Evolutionary conservation across 352 stramenopile species (phyloP).

Genomic region (Blastocystis sp.): DNA sequence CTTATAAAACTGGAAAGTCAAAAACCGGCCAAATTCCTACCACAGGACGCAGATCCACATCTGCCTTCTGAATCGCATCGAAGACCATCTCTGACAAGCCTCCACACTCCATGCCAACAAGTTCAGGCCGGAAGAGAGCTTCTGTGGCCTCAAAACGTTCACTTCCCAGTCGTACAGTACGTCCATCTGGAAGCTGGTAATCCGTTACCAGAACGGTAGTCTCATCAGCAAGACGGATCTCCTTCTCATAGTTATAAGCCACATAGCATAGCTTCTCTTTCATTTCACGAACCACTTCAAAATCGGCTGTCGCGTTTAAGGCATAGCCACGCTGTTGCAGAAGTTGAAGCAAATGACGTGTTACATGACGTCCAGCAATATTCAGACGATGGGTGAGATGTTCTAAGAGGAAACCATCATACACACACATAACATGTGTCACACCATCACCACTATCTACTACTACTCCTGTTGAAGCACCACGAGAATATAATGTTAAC

Average conservation of each 20-base stretch:
- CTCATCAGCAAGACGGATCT: slow-evolving; percentile 74
- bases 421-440: slow-evolving; percentile 78
- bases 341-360: slow-evolving; percentile 86
- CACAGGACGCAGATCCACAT: slow-evolving; percentile 67
- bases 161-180: background rate
- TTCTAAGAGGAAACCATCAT: slow-evolving; percentile 80
- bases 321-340: slow-evolving; percentile 80
- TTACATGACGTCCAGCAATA: slow-evolving; percentile 83
- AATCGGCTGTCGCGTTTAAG: slow-evolving; percentile 82
- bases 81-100: slow-evolving; percentile 92
- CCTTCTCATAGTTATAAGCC: slow-evolving; percentile 76
- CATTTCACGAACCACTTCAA: slow-evolving; percentile 83
- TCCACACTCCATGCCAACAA: slow-evolving; percentile 89
- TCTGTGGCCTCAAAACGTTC: slow-evolving; percentile 44
- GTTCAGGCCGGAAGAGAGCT: slow-evolving; percentile 81
- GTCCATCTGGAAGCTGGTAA: slow-evolving; percentile 83
- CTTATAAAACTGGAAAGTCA: slow-evolving; percentile 90
- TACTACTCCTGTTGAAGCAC: slow-evolving; percentile 74
- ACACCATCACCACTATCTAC: slow-evolving; percentile 84
- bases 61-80: slow-evolving; percentile 92
- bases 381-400: slow-evolving; percentile 81
- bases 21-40: slow-evolving; percentile 72
- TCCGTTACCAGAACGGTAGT: slow-evolving; percentile 62
- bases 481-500: slow-evolving; percentile 83
- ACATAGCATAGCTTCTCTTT: slow-evolving; percentile 88